A percentile compares a stretch with the other conserved stretches of the same genome.
Evolutionary conservation across 768 basidiomycete genomes (phyloP).

Genomic region (Termitomyces sp.): DNA sequence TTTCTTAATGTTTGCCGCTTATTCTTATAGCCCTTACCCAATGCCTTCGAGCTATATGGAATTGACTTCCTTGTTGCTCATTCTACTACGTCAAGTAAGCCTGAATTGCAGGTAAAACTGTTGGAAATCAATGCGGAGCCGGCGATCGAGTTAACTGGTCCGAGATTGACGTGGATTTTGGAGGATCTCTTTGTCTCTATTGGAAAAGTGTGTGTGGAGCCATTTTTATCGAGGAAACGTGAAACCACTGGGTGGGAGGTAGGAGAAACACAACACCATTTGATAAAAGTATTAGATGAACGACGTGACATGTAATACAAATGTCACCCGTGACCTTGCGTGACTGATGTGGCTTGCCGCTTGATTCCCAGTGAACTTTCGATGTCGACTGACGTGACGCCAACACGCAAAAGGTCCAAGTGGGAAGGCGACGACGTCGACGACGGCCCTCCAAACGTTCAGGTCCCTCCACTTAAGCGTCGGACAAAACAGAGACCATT

Average conservation of each 20-base stretch:
- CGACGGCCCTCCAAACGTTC: slow-evolving; percentile 20
- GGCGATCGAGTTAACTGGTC: slow-evolving; percentile 91
- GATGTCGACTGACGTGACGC: slow-evolving; percentile 42
- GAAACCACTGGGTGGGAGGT: slow-evolving; percentile 39
- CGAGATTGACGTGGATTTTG: slow-evolving; percentile 76
- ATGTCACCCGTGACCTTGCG: neutral
- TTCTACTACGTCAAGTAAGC: slow-evolving; percentile 15
- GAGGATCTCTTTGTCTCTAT: slow-evolving; percentile 78
- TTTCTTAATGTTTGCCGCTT: slow-evolving; percentile 3
- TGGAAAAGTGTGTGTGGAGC: slow-evolving; percentile 63
- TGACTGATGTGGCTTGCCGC: slow-evolving; percentile 4
- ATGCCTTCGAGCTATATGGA: slow-evolving; percentile 94
- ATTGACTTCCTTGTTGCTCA: slow-evolving; percentile 85
- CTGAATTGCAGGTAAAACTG: slow-evolving; percentile 60
- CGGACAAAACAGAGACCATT: slow-evolving; percentile 45
- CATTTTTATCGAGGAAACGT: slow-evolving; percentile 47
- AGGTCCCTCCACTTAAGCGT: slow-evolving; percentile 50
- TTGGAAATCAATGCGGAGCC: slow-evolving; percentile 95
- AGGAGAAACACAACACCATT: slow-evolving; percentile 49
- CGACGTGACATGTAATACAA: slow-evolving; percentile 6
- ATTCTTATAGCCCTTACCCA: slow-evolving; percentile 65
- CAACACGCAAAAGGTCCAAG: slow-evolving; percentile 73
- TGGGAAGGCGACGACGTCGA: slow-evolving; percentile 51
- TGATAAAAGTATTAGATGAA: slow-evolving; percentile 70
- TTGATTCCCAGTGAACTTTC: slow-evolving; percentile 5